A percentile compares a stretch with the other conserved stretches of the same genome.
phyloP scores from a whole-genome alignment of 1,139 yeast genomes.

The Arxiozyma telluris region DNA sequence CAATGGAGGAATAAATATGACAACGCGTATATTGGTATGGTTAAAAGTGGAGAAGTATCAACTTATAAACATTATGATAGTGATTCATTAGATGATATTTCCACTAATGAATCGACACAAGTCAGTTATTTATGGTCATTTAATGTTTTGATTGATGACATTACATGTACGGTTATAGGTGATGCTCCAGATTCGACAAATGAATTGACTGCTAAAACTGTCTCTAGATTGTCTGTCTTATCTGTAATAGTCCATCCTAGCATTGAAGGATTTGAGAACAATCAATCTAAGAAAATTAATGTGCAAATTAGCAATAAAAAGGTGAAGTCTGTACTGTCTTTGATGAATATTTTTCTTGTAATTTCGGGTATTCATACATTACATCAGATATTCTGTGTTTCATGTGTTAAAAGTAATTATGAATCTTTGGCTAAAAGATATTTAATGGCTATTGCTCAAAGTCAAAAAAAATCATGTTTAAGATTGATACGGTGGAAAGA shows the following conservation, averaged over 20 bases:
- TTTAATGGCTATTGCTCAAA: slow-evolving; percentile 16
- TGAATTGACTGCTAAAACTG: slow-evolving; percentile 26
- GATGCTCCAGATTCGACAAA: slow-evolving; percentile 28
- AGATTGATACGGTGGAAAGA: slow-evolving; percentile 17
- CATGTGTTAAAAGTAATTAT: slow-evolving; percentile 20
- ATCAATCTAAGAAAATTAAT: slow-evolving; percentile 27
- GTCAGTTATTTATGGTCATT: slow-evolving; percentile 24
- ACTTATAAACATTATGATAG: slow-evolving; percentile 21
- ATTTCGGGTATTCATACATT: slow-evolving; percentile 48
- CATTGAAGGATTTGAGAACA: slow-evolving; percentile 14
- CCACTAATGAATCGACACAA: slow-evolving; percentile 22
- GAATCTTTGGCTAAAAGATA: slow-evolving; percentile 28
- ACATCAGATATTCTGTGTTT: slow-evolving; percentile 36
- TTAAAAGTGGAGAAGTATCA: slow-evolving; percentile 12
- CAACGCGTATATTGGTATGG: slow-evolving; percentile 16
- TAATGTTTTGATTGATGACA: slow-evolving; percentile 15
- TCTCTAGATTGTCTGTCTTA: slow-evolving; percentile 25
- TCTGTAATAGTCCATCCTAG: slow-evolving; percentile 27
- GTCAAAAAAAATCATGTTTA: slow-evolving; percentile 15
- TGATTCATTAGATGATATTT: slow-evolving; percentile 30
- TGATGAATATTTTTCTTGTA: slow-evolving; percentile 43
- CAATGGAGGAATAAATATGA: slow-evolving; percentile 22
- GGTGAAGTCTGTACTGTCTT: slow-evolving; percentile 37
- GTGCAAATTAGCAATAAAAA: slow-evolving; percentile 31
- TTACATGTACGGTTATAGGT: slow-evolving; percentile 26